These are phyloP conservation scores for Prunella vulgaris DNA, from an alignment of 257 asterid species.

Conservation along the genomic window DNA sequence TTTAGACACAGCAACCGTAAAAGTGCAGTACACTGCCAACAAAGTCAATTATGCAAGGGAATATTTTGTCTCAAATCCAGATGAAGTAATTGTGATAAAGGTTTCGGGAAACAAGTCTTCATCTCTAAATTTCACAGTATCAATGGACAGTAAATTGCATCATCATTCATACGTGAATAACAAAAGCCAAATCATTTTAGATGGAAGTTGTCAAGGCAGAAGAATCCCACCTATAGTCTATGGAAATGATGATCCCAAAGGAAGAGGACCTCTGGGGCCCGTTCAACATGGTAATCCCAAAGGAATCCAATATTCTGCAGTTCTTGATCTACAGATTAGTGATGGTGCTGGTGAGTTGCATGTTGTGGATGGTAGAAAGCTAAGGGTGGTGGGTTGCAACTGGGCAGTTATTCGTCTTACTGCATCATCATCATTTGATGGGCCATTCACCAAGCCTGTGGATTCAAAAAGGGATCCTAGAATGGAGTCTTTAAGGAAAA, in stretches of 20 bases:
- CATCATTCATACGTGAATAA: slow-evolving; percentile 46
- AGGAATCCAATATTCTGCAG: slow-evolving; percentile 57
- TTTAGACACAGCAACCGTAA: slow-evolving; percentile 72
- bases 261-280: slow-evolving; percentile 24
- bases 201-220: slow-evolving; percentile 57
- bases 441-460: slow-evolving; percentile 56
- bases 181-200: slow-evolving; percentile 50
- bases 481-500: slow-evolving; percentile 31
- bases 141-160: slow-evolving; percentile 55
- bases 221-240: slow-evolving; percentile 31
- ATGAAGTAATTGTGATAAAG: slow-evolving; percentile 52
- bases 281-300: slow-evolving; percentile 30
- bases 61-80: slow-evolving; percentile 63
- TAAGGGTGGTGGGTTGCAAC: slow-evolving; percentile 50
- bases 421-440: slow-evolving; percentile 67
- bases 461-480: slow-evolving; percentile 55
- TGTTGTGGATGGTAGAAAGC: slow-evolving; percentile 45
- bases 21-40: slow-evolving; percentile 45
- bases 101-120: slow-evolving; percentile 53
- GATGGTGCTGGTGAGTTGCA: slow-evolving; percentile 28
- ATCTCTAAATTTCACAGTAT: slow-evolving; percentile 41
- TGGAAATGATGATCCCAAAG: slow-evolving; percentile 31
- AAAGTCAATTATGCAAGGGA: slow-evolving; percentile 47
- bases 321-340: slow-evolving; percentile 64
- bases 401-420: slow-evolving; percentile 60